Conservation (phyloP, 495 filamentous ascomycete species). For the Opeltia flavorubescens region DNA sequence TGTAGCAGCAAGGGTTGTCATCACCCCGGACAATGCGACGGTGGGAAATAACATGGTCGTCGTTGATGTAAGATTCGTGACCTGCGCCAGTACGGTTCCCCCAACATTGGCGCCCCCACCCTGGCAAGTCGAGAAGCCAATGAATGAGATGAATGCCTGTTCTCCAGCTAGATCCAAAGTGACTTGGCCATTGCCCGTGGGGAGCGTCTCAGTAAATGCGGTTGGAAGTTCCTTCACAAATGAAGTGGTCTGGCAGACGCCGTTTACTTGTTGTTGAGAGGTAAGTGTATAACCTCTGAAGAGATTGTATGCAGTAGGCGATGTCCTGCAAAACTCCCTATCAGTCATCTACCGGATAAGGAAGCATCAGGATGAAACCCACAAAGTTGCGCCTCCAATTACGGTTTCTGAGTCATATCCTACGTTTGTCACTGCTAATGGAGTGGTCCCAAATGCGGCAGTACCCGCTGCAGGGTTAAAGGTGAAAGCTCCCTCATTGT, state of each 20-base stretch:
- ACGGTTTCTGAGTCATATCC: slow-evolving; percentile 8
- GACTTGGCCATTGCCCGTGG: slow-evolving; percentile 10
- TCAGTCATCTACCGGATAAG: not conserved
- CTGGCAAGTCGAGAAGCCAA: slow-evolving; percentile 12
- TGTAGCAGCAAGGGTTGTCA: slow-evolving; percentile 10
- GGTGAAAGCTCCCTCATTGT: slow-evolving; percentile 10
- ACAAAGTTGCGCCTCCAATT: slow-evolving; percentile 13
- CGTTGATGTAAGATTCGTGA: slow-evolving; percentile 11
- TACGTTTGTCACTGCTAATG: slow-evolving; percentile 8
- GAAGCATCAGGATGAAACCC: slow-evolving; percentile 2
- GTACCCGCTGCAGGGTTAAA: slow-evolving; percentile 5
- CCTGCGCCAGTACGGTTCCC: slow-evolving; percentile 6
- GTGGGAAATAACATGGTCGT: slow-evolving; percentile 6
- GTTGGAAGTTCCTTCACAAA: slow-evolving; percentile 1
- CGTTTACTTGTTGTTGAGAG: slow-evolving; percentile 3
- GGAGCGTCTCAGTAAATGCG: slow-evolving; percentile 12
- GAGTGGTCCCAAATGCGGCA: not conserved
- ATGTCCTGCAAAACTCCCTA: slow-evolving; percentile 4
- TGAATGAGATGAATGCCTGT: slow-evolving; percentile 8
- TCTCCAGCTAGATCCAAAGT: slow-evolving; percentile 10
- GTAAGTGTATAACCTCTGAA: slow-evolving; percentile 15
- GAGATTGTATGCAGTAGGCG: slow-evolving; percentile 17
- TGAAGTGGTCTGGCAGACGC: slow-evolving; percentile 10
- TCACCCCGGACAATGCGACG: slow-evolving; percentile 5
- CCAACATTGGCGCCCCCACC: slow-evolving; percentile 8